Percentiles rank a stretch among this genome's conserved stretches.
Conservation (phyloP, 192 early-diverging fungal species). For the Kappamyces sp. region DNA sequence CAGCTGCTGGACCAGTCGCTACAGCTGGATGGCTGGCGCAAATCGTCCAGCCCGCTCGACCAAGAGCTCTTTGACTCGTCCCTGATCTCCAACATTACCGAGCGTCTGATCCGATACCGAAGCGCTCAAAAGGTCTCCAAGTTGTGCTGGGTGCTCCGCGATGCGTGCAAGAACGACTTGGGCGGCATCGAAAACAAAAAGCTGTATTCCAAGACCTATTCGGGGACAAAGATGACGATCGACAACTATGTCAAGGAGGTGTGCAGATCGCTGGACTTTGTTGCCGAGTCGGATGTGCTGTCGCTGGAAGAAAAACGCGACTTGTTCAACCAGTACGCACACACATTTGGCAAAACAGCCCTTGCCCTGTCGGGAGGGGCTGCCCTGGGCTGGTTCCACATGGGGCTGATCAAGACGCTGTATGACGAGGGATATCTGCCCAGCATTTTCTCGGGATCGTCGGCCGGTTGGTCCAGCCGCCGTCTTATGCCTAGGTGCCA, state of each 20-base stretch:
- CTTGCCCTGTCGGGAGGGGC: slow-evolving; percentile 77
- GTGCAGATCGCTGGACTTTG: slow-evolving; percentile 18
- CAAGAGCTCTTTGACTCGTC: too few relatives aligned
- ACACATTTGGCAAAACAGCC: slow-evolving; percentile 68
- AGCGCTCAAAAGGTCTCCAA: too few relatives aligned
- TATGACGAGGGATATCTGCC: slow-evolving; percentile 66
- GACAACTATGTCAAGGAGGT: slow-evolving; percentile 65
- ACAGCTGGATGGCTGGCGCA: too few relatives aligned
- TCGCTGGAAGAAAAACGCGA: slow-evolving; percentile 46
- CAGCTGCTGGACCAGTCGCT: too few relatives aligned
- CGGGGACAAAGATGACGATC: slow-evolving; percentile 69
- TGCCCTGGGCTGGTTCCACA: slow-evolving; percentile 41
- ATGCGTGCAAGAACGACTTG: slow-evolving; percentile 67
- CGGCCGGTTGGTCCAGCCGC: slow-evolving; percentile 41
- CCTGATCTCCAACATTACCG: too few relatives aligned
- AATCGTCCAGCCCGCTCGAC: too few relatives aligned
- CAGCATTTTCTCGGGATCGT: slow-evolving; percentile 72
- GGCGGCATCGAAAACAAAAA: slow-evolving; percentile 69
- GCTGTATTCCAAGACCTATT: slow-evolving; percentile 58
- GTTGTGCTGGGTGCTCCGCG: too few relatives aligned
- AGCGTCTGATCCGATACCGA: too few relatives aligned
- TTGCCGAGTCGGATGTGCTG: slow-evolving; percentile 25
- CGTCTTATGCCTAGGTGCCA: slow-evolving; percentile 33
- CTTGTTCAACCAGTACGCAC: slow-evolving; percentile 57
- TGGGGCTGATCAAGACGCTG: slow-evolving; percentile 70